A percentile compares a stretch with the other conserved stretches of the same genome.
phyloP scores from a whole-genome alignment of 257 asterid species.

The Rehmannia glutinosa region DNA sequence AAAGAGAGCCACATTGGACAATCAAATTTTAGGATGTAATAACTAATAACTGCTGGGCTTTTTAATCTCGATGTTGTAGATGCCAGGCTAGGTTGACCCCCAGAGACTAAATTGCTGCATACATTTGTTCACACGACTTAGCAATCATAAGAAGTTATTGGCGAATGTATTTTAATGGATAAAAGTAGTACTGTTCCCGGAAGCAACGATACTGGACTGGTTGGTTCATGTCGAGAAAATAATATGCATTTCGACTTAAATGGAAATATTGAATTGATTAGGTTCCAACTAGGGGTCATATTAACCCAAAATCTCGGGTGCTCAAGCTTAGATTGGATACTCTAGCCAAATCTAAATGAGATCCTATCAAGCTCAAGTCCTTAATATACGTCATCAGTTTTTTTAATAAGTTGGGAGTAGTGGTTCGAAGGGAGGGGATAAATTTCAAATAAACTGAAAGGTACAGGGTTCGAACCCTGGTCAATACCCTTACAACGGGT shows the following conservation, averaged over 20 bases:
- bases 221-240: not conserved
- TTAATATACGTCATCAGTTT: too few relatives aligned
- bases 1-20: not conserved
- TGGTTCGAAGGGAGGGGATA: too few relatives aligned
- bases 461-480: too few relatives aligned
- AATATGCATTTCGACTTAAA: not conserved
- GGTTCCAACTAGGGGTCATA: not conserved
- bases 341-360: not conserved
- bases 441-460: too few relatives aligned
- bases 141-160: not conserved
- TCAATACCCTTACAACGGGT: too few relatives aligned
- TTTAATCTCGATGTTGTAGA: not conserved
- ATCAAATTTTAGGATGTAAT: not conserved
- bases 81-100: not conserved
- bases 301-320: not conserved
- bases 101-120: not conserved
- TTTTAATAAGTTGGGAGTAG: too few relatives aligned
- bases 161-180: not conserved
- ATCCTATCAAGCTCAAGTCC: not conserved
- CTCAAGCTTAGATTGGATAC: not conserved
- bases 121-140: too few relatives aligned
- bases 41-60: too few relatives aligned
- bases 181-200: not conserved
- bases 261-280: not conserved
- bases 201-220: not conserved